phyloP scores from a whole-genome alignment of 1,139 yeast species.

The Nakaseomyces bracarensis region DNA sequence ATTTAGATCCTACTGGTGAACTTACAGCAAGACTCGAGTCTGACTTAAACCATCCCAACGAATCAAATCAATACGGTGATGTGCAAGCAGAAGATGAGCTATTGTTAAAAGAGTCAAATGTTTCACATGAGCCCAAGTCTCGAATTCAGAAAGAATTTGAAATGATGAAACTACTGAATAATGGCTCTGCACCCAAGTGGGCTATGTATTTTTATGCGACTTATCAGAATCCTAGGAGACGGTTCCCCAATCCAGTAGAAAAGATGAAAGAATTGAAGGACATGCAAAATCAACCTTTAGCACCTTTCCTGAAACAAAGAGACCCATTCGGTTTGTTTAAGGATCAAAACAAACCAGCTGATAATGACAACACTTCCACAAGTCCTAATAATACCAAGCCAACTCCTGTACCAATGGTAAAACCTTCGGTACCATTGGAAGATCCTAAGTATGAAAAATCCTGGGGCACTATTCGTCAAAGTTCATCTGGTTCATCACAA shows the following conservation, averaged over 20 bases:
- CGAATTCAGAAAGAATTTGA: conserved; percentile 30
- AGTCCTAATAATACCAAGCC: too few relatives aligned
- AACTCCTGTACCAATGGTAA: not conserved
- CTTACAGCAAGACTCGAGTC: conserved; percentile 8
- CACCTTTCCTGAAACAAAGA: conserved; percentile 28
- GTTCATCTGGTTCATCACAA: conserved; percentile 1
- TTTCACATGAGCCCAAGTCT: not conserved
- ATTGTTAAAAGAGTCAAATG: not conserved
- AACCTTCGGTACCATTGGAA: conserved; percentile 1
- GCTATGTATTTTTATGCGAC: conserved; percentile 34
- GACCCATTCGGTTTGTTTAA: conserved; percentile 34
- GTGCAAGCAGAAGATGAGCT: conserved; percentile 5
- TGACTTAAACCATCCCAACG: conserved; percentile 13
- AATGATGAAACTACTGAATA: conserved; percentile 31
- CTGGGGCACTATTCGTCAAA: conserved; percentile 22
- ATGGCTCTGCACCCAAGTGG: conserved; percentile 34
- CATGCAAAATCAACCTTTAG: conserved; percentile 12
- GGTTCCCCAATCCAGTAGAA: conserved; percentile 34
- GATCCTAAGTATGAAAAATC: conserved; percentile 15
- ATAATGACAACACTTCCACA: too few relatives aligned
- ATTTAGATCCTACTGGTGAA: conserved; percentile 20
- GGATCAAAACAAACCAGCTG: conserved; percentile 15
- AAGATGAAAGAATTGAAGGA: conserved; percentile 25
- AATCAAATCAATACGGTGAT: not conserved
- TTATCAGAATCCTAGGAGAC: conserved; percentile 32